These are phyloP conservation scores for Boletus speciosus DNA, from an alignment of 768 basidiomycete genomes.

Conservation along the genomic window DNA sequence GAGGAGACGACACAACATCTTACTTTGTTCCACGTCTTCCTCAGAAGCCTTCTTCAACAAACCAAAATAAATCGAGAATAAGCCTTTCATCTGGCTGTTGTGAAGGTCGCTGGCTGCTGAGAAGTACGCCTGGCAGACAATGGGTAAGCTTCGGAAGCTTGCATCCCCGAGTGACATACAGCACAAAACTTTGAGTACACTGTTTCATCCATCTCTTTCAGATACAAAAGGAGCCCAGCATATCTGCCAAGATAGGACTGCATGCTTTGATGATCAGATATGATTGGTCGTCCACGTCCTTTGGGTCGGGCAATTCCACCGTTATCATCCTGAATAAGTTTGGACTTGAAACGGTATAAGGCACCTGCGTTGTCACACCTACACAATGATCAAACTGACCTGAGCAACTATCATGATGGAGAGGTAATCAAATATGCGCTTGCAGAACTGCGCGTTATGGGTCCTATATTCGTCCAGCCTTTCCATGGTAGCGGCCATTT, in stretches of 20 bases:
- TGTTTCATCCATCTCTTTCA: conserved; percentile 94
- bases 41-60: conserved; percentile 64
- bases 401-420: conserved; percentile 90
- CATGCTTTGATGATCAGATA: conserved; percentile 66
- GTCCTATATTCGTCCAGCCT: conserved; percentile 86
- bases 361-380: not conserved
- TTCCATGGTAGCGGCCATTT: conserved; percentile 98
- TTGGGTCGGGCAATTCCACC: conserved; percentile 50
- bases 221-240: conserved; percentile 83
- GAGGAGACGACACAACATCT: conserved; percentile 6
- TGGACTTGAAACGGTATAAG: conserved; percentile 45
- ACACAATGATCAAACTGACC: conserved; percentile 41
- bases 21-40: conserved; percentile 75
- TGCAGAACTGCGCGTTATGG: conserved; percentile 90
- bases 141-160: conserved; percentile 1
- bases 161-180: conserved; percentile 44
- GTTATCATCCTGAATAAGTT: conserved; percentile 61
- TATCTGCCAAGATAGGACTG: conserved; percentile 86
- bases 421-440: conserved; percentile 84
- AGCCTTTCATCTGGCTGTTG: conserved; percentile 69
- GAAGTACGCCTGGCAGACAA: conserved; percentile 75
- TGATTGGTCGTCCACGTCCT: conserved; percentile 43
- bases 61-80: conserved; percentile 56
- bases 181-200: conserved; percentile 88
- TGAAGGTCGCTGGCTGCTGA: conserved; percentile 82